Percentiles rank a stretch among this genome's conserved stretches.
Conservation (phyloP, 1,139 yeast genomes). For the Nakaseomyces nivariensis region DNA sequence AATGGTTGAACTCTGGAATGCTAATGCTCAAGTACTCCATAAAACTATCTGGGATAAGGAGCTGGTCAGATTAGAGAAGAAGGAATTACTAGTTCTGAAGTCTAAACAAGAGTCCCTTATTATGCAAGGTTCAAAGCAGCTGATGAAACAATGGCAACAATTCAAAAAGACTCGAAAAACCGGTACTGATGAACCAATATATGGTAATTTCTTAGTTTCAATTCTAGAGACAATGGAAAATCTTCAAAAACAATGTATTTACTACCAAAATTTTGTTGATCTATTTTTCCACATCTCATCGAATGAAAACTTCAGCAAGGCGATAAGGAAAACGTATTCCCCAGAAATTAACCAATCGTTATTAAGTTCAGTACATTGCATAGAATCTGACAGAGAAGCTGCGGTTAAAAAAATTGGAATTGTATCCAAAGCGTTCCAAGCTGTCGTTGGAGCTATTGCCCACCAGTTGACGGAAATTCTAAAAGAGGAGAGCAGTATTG, state of each 20-base stretch:
- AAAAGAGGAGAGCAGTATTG: slow-evolving; percentile 32
- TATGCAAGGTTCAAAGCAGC: not conserved
- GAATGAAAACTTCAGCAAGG: slow-evolving; percentile 39
- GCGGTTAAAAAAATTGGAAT: slow-evolving; percentile 45
- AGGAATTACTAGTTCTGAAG: not conserved
- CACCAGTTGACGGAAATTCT: slow-evolving; percentile 35
- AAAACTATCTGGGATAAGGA: slow-evolving; percentile 15
- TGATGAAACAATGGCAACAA: slow-evolving; percentile 17
- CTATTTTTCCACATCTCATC: slow-evolving; percentile 56
- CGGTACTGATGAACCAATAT: slow-evolving; percentile 9
- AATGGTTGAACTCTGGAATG: slow-evolving; percentile 30
- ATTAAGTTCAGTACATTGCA: slow-evolving; percentile 28
- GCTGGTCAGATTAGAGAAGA: slow-evolving; percentile 8
- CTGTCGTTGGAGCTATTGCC: slow-evolving; percentile 31
- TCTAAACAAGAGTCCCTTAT: not conserved
- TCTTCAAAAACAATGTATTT: slow-evolving; percentile 36
- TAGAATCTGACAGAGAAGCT: slow-evolving; percentile 44
- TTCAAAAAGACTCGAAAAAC: slow-evolving; percentile 12
- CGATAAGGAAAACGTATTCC: slow-evolving; percentile 34
- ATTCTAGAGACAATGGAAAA: slow-evolving; percentile 27
- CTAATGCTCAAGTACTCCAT: slow-evolving; percentile 15
- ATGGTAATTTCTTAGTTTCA: slow-evolving; percentile 8
- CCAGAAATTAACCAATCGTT: slow-evolving; percentile 28
- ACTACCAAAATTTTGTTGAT: slow-evolving; percentile 58
- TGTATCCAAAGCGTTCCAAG: slow-evolving; percentile 49